Conservation (phyloP, 352 stramenopile species). For the Phytophthora crassamura region DNA sequence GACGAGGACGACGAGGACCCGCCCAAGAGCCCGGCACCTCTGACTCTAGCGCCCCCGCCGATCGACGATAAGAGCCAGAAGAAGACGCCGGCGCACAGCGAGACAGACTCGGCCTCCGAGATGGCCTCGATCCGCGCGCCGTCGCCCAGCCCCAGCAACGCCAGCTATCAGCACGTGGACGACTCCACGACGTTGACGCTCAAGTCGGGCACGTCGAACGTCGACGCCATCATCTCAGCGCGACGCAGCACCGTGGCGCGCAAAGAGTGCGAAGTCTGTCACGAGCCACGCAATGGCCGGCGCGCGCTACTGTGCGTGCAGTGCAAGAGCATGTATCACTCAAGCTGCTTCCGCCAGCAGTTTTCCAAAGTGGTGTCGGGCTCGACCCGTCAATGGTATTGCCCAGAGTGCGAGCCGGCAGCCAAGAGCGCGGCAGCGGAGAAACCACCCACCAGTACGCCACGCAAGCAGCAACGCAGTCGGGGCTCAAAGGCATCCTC, state of each 20-base stretch:
- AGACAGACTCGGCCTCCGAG: constrained; percentile 47
- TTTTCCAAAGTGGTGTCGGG: constrained; percentile 72
- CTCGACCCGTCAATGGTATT: constrained; percentile 80
- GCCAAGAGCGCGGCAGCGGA: constrained; percentile 41
- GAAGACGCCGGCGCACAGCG: constrained; percentile 26
- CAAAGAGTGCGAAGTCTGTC: constrained; percentile 80
- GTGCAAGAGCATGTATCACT: constrained; percentile 89
- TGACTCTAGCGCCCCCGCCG: not conserved
- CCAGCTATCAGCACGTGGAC: constrained; percentile 29
- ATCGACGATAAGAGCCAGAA: constrained; percentile 25
- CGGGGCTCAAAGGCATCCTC: constrained; percentile 30
- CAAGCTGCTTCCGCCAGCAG: constrained; percentile 84
- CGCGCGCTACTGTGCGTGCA: constrained; percentile 79
- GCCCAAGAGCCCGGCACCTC: constrained; percentile 2
- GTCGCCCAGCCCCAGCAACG: constrained; percentile 32
- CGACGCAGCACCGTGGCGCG: constrained; percentile 66
- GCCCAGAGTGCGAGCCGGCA: constrained; percentile 74
- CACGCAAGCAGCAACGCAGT: constrained; percentile 44
- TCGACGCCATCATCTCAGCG: constrained; percentile 71
- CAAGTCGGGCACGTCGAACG: constrained; percentile 66
- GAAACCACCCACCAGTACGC: constrained; percentile 38
- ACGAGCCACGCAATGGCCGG: constrained; percentile 75
- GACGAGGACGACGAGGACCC: constrained; percentile 50
- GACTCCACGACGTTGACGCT: constrained; percentile 39
- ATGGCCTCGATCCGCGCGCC: constrained; percentile 20